These are phyloP conservation scores for Vitis cinerea DNA, from an alignment of 164 flowering plant genomes.

Conservation along the genomic window DNA sequence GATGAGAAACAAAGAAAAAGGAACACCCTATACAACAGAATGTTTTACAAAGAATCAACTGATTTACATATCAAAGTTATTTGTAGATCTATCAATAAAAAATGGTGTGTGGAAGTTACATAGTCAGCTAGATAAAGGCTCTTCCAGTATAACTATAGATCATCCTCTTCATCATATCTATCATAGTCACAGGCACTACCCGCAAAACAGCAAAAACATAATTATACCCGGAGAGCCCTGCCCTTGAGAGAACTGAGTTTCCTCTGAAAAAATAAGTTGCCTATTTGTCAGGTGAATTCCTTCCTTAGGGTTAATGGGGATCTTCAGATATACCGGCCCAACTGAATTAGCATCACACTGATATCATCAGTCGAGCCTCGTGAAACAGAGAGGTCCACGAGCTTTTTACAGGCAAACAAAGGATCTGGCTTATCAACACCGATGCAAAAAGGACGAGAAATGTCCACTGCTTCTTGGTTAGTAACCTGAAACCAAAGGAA, in stretches of 20 bases:
- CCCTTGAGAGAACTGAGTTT: no score
- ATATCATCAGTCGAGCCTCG: conserved; percentile 66
- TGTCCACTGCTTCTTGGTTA: conserved; percentile 78
- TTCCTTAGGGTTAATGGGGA: no score
- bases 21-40: no score
- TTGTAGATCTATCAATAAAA: not conserved
- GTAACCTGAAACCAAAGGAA: conserved; percentile 39
- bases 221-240: no score
- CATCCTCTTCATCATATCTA: no score
- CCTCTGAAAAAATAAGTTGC: no score
- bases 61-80: not conserved
- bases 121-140: not conserved
- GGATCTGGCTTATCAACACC: conserved; percentile 27
- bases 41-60: not conserved
- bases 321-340: conserved; percentile 31
- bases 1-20: no score
- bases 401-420: conserved; percentile 53
- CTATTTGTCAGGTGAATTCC: not conserved
- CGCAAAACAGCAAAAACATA: no score
- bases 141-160: not conserved
- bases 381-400: conserved; percentile 45
- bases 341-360: conserved; percentile 53
- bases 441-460: conserved; percentile 40
- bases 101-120: no score
- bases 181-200: no score